Evolutionary conservation across 2,329 filamentous ascomycete genomes (phyloP), one percentile per base, ranked within the genome.

Genomic region (Aureobasidium sp.): DNA sequence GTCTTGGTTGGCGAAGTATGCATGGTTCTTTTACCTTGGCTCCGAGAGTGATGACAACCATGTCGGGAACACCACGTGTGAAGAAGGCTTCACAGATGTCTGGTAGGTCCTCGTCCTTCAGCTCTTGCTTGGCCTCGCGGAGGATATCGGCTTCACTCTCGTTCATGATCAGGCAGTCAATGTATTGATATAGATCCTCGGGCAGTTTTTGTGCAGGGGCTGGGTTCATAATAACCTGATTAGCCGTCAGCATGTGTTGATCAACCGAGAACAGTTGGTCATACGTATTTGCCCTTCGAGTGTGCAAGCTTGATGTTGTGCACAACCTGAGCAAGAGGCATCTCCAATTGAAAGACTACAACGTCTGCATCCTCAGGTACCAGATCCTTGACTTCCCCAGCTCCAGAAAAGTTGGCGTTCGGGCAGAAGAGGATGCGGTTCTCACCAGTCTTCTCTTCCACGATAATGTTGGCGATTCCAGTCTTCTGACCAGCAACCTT

Each of bases 21-120:
- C 19, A 33, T 10, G 17, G 19, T 37, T 13, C 4, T 10, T 23
- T 10, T 38, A 91, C 91, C 62, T 88, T 83, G 0, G 84, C 83
- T 0, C 93, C 93, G 0, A 97, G 80, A 2, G 94, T 97, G 64
- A 96, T 83, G 63, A 96, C 82, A 8, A 96, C 84, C 5, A 95
- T 83, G 67, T 89, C 89, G 53, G 77, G 75, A 2, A 95, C 90
- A 8, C 91, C 91, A 54, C 81, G 78, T 8, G 72, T 69, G 42
- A 92, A 75, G 72, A 96, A 94, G 51, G 79, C 76, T 13, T 65
- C 58, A 11, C 49, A 54, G n/a, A 55, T 53, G 1, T 37, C 6
- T 4, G 49, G 49, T 7, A 53, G 23, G 4, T 55, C 58, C 13
- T 68, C 67, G 65, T 71, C 70, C 3, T 70, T 70, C 19, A 67